phyloP scores from a whole-genome alignment of 306 rosid species.

The Prunus fruticosa region DNA sequence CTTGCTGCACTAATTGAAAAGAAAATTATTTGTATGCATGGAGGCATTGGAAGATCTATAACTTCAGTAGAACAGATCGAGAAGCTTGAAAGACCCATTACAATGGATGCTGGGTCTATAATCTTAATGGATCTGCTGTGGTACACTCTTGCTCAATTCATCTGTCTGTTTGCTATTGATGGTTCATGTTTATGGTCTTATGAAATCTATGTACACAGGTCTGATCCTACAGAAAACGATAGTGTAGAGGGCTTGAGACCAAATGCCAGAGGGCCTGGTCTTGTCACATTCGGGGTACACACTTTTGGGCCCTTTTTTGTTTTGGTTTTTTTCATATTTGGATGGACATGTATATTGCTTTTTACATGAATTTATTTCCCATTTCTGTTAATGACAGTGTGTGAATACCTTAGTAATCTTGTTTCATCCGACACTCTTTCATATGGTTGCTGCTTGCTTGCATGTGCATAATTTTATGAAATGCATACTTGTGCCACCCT shows the following conservation, averaged over 20 bases:
- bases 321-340: background rate
- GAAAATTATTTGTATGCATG: conserved; percentile 99
- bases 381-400: background rate
- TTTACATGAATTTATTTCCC: background rate
- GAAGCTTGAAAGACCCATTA: conserved; percentile 96
- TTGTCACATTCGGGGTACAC: conserved; percentile 95
- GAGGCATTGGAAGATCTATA: conserved; percentile 99
- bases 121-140: conserved; percentile 93
- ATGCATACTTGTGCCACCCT: conserved; percentile 7
- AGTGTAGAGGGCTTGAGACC: conserved; percentile 99
- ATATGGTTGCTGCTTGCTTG: background rate
- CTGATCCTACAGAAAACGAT: conserved; percentile 98
- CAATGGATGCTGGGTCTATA: conserved; percentile 99
- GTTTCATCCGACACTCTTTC: background rate
- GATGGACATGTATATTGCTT: background rate
- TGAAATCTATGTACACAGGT: conserved; percentile 54
- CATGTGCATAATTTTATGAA: background rate
- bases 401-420: background rate
- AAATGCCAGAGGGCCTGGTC: conserved; percentile 99
- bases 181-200: conserved; percentile 10
- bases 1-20: conserved; percentile 96
- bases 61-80: conserved; percentile 92
- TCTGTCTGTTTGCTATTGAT: conserved; percentile 2
- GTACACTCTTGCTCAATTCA: conserved; percentile 38
- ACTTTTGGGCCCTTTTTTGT: background rate